Conservation (phyloP, 768 basidiomycete species). For the Lanmaoa rubissima region DNA sequence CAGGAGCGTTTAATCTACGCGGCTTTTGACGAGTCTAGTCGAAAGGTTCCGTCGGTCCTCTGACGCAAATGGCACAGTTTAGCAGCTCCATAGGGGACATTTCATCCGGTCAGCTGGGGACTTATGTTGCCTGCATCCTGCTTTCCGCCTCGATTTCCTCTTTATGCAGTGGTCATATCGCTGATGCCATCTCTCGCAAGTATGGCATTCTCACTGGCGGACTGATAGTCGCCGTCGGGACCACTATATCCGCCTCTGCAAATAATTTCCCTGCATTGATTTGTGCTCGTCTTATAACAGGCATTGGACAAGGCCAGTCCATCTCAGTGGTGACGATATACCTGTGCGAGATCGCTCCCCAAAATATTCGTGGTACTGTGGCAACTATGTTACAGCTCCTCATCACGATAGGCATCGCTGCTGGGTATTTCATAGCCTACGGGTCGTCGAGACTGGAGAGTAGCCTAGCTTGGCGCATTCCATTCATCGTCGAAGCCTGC, state of each 20-base stretch:
- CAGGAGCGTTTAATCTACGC: background rate
- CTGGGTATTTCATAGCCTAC: constrained; percentile 32
- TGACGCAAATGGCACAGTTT: constrained; percentile 49
- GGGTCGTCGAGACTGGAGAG: constrained; percentile 21
- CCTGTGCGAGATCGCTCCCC: constrained; percentile 43
- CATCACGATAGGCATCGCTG: constrained; percentile 42
- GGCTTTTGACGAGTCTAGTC: background rate
- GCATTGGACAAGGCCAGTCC: constrained; percentile 46
- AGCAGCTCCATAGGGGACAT: constrained; percentile 35
- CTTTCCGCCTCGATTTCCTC: constrained; percentile 42
- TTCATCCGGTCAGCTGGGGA: constrained; percentile 39
- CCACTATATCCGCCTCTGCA: constrained; percentile 38
- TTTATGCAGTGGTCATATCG: constrained; percentile 40
- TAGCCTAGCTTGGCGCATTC: constrained; percentile 28
- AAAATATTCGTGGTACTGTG: constrained; percentile 39
- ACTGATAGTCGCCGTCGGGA: constrained; percentile 41
- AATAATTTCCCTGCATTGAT: constrained; percentile 38
- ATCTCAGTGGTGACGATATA: constrained; percentile 42
- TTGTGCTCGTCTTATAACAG: constrained; percentile 45
- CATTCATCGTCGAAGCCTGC: constrained; percentile 28
- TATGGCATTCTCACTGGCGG: constrained; percentile 44
- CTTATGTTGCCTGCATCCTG: constrained; percentile 44
- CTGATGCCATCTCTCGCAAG: constrained; percentile 47
- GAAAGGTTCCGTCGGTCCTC: constrained; percentile 39
- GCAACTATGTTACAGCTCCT: constrained; percentile 42